These are phyloP conservation scores for Kuraishia capsulata DNA, from an alignment of 805 yeast species.

Conservation along the genomic window DNA sequence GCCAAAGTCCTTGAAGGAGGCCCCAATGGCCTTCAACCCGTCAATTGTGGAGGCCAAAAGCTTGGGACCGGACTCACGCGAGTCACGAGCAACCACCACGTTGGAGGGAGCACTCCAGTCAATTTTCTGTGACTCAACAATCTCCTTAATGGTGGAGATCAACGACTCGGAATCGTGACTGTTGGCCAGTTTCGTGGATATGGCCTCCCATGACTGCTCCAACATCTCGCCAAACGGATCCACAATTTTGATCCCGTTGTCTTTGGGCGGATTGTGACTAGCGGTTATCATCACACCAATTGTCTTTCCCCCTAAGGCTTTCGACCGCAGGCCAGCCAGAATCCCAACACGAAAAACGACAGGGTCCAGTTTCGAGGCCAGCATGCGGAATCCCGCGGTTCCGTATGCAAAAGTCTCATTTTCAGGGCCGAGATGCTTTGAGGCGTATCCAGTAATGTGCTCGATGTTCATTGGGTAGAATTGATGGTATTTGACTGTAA, in stretches of 20 bases:
- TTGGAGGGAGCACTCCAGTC: slow-evolving; percentile 31
- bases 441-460: not conserved
- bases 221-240: slow-evolving; percentile 93
- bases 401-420: slow-evolving; percentile 56
- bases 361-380: slow-evolving; percentile 61
- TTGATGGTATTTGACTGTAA: too few relatives aligned
- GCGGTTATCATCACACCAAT: slow-evolving; percentile 98
- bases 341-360: slow-evolving; percentile 81
- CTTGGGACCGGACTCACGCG: slow-evolving; percentile 74
- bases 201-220: slow-evolving; percentile 71
- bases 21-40: slow-evolving; percentile 45
- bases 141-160: slow-evolving; percentile 22
- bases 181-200: slow-evolving; percentile 78
- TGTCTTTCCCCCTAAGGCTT: slow-evolving; percentile 52
- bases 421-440: slow-evolving; percentile 23
- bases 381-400: slow-evolving; percentile 94
- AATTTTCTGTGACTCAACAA: slow-evolving; percentile 34
- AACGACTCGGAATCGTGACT: slow-evolving; percentile 32
- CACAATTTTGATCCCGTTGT: slow-evolving; percentile 88
- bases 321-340: slow-evolving; percentile 77
- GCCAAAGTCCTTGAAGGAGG: slow-evolving; percentile 45
- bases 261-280: slow-evolving; percentile 86
- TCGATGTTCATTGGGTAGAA: not conserved
- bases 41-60: slow-evolving; percentile 50
- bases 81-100: slow-evolving; percentile 75